These are phyloP conservation scores for Stagonosporopsis rhizophila DNA, from an alignment of 2,329 filamentous ascomycete genomes.

Conservation along the genomic window DNA sequence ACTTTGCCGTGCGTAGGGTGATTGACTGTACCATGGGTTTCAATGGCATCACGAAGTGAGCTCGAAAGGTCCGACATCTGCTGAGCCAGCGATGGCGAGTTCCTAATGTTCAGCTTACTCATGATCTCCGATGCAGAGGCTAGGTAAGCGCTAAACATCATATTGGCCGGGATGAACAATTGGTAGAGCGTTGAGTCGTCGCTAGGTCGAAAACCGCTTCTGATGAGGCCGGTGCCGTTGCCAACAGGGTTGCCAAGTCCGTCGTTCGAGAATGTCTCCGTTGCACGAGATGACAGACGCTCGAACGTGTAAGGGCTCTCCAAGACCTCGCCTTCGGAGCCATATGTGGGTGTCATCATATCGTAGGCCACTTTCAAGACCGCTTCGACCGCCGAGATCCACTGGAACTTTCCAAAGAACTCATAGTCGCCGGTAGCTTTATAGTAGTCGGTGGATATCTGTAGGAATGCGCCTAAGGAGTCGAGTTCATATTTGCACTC, in stretches of 20 bases:
- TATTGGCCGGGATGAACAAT: conserved; percentile 61
- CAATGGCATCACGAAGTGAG: conserved; percentile 54
- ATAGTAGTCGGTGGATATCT: conserved; percentile 59
- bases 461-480: conserved; percentile 59
- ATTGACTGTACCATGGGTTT: conserved; percentile 52
- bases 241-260: conserved; percentile 59
- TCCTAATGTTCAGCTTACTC: conserved; percentile 53
- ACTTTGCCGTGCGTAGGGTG: conserved; percentile 49
- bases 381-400: conserved; percentile 55
- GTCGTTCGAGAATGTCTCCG: conserved; percentile 61
- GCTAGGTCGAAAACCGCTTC: conserved; percentile 59
- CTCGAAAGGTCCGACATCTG: conserved; percentile 65
- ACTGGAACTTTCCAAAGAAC: conserved; percentile 59
- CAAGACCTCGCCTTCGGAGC: conserved; percentile 53
- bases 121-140: conserved; percentile 61
- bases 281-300: conserved; percentile 53
- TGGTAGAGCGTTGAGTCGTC: conserved; percentile 60
- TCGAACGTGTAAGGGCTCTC: conserved; percentile 56
- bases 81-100: conserved; percentile 59
- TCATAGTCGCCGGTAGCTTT: conserved; percentile 55
- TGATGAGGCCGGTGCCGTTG: conserved; percentile 57
- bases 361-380: conserved; percentile 55
- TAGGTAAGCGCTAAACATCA: conserved; percentile 77
- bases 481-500: conserved; percentile 64
- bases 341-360: conserved; percentile 59